Conservation (phyloP, 2,329 filamentous ascomycete genomes). For the Dichotomopilus funicola region DNA sequence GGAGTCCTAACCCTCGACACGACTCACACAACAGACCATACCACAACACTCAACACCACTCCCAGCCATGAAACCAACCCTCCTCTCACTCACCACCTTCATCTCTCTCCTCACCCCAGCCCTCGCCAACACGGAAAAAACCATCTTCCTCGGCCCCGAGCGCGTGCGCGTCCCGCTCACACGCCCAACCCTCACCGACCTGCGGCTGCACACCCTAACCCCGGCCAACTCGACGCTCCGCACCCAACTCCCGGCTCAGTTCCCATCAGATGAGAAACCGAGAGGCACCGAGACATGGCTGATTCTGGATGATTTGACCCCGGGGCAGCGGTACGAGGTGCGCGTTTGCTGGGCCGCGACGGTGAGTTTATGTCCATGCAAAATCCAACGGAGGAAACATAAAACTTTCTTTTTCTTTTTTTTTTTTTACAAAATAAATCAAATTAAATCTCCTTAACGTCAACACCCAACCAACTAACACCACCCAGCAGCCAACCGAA, state of each 20-base stretch:
- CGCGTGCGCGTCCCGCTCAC: slow-evolving; percentile 48
- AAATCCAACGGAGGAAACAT: background rate
- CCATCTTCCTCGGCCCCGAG: slow-evolving; percentile 72
- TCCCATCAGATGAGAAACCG: slow-evolving; percentile 50
- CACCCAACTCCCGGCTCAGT: slow-evolving; percentile 59
- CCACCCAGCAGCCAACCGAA: slow-evolving; percentile 69
- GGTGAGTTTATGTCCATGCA: slow-evolving; percentile 46
- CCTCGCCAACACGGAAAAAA: slow-evolving; percentile 80
- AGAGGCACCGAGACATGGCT: slow-evolving; percentile 69
- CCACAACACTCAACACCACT: no score
- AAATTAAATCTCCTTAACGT: background rate
- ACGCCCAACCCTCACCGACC: slow-evolving; percentile 50
- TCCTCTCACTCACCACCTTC: background rate
- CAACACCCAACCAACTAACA: no score
- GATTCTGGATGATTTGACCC: slow-evolving; percentile 62
- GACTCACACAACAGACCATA: no score
- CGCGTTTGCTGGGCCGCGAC: slow-evolving; percentile 90
- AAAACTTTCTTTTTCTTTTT: background rate
- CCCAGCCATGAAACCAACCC: background rate
- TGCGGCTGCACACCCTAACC: slow-evolving; percentile 60
- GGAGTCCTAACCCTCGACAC: no score
- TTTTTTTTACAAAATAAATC: slow-evolving; percentile 3
- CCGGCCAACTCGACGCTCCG: slow-evolving; percentile 48
- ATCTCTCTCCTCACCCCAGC: slow-evolving; percentile 14
- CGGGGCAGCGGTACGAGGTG: slow-evolving; percentile 77